Conservation (phyloP, 140 eudicot species). For the Flaveria floridana region DNA sequence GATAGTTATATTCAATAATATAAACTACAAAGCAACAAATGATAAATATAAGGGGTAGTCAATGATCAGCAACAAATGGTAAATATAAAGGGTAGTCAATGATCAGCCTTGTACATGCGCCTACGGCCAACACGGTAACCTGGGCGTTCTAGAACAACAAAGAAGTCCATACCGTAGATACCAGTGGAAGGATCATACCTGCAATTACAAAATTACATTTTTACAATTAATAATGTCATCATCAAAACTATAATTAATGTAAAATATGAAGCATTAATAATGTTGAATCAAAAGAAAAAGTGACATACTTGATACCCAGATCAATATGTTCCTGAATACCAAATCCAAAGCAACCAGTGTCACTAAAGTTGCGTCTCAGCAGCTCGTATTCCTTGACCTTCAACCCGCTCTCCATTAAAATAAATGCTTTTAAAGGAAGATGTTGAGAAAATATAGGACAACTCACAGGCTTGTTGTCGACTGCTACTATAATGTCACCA, state of each 20-base stretch:
- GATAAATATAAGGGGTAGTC: no score
- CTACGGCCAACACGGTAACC: conserved; percentile 69
- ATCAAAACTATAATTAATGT: neutral
- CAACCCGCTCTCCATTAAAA: conserved; percentile 71
- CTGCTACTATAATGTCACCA: no score
- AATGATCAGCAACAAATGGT: no score
- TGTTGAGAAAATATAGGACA: no score
- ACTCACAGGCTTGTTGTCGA: no score
- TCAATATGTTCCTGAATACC: conserved; percentile 80
- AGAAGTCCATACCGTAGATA: conserved; percentile 71
- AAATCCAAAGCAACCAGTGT: conserved; percentile 77
- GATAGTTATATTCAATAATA: no score
- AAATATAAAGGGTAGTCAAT: no score
- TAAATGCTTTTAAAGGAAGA: no score
- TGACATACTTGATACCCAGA: conserved; percentile 67
- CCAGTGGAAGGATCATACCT: conserved; percentile 69
- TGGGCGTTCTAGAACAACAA: conserved; percentile 59
- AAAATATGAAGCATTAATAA: neutral
- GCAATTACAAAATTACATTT: neutral
- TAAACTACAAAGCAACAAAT: no score
- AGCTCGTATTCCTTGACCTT: conserved; percentile 75
- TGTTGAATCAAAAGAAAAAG: neutral
- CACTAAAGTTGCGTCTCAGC: conserved; percentile 67
- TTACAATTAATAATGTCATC: neutral
- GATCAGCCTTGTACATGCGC: conserved; percentile 58